Percentiles rank a stretch among this genome's conserved stretches.
phyloP scores from a whole-genome alignment of 805 yeast genomes.

The Nakazawaea wyomingensis region DNA sequence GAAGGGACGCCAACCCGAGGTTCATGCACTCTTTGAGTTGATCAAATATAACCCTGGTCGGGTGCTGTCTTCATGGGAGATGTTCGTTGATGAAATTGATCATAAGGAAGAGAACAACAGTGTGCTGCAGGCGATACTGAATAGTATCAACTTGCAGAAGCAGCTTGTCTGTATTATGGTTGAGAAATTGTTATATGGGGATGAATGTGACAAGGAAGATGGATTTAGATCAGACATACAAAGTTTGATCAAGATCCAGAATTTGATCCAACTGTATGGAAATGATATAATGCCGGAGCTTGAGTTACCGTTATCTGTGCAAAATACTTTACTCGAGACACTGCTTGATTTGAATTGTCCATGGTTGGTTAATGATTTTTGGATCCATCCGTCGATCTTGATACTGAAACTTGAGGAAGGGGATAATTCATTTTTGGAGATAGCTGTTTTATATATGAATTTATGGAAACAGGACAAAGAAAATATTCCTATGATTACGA shows the following conservation, averaged over 20 bases:
- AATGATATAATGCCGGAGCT: background rate
- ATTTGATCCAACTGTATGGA: background rate
- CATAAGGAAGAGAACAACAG: too few species aligned
- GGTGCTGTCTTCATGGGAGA: conserved; percentile 27
- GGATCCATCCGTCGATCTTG: background rate
- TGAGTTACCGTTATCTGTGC: background rate
- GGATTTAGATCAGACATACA: background rate
- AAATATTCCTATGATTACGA: background rate
- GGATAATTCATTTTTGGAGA: background rate
- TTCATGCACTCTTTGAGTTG: conserved; percentile 19
- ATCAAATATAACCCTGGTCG: conserved; percentile 32
- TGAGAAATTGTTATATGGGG: conserved; percentile 7
- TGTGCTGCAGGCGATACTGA: too few species aligned
- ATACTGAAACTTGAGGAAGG: background rate
- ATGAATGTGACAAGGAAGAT: conserved; percentile 5
- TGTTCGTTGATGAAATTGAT: conserved; percentile 17
- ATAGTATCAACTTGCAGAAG: background rate
- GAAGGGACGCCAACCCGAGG: background rate
- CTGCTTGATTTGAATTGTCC: background rate
- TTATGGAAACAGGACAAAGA: conserved; percentile 1
- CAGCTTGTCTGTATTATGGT: conserved; percentile 1
- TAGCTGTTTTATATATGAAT: background rate
- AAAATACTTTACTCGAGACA: background rate
- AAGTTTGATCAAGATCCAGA: background rate
- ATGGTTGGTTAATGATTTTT: background rate